phyloP scores from a whole-genome alignment of 179 eudicot genomes.

The Camellia oleifera region DNA sequence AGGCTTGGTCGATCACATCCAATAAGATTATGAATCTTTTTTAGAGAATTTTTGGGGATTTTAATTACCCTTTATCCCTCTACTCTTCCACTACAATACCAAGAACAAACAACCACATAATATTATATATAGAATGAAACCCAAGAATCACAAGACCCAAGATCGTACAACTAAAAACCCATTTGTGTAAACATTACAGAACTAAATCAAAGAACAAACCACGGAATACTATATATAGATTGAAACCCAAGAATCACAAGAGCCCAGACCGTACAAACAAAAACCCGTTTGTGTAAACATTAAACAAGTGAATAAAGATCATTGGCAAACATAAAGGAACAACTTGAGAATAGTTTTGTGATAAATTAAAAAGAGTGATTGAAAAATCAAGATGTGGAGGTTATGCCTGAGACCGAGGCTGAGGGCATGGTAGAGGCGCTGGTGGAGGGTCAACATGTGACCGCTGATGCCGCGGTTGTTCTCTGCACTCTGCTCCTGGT shows the following conservation, averaged over 20 bases:
- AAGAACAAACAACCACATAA: neutral
- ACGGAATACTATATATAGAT: too few relatives aligned
- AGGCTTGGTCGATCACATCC: neutral
- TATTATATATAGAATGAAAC: too few relatives aligned
- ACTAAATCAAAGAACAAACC: too few relatives aligned
- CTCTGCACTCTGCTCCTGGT: conserved; percentile 9
- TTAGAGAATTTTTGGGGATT: too few relatives aligned
- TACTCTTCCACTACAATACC: too few relatives aligned
- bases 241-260: neutral
- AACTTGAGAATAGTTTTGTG: neutral
- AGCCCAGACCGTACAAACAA: neutral
- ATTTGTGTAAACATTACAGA: too few relatives aligned
- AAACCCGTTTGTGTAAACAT: neutral
- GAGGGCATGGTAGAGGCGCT: conserved; percentile 69
- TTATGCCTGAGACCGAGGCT: conserved; percentile 54
- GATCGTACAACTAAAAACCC: too few relatives aligned
- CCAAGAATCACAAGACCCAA: too few relatives aligned
- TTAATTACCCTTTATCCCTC: too few relatives aligned
- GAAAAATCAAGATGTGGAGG: neutral
- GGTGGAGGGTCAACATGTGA: conserved; percentile 56
- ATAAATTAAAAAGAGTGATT: neutral
- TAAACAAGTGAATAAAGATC: neutral
- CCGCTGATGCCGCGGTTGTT: conserved; percentile 29
- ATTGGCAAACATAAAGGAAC: neutral
- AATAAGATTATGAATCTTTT: neutral